Base-by-base conservation (phyloP, 2,329 filamentous ascomycete genomes). In the Trichophyton mentagrophytes region DNA sequence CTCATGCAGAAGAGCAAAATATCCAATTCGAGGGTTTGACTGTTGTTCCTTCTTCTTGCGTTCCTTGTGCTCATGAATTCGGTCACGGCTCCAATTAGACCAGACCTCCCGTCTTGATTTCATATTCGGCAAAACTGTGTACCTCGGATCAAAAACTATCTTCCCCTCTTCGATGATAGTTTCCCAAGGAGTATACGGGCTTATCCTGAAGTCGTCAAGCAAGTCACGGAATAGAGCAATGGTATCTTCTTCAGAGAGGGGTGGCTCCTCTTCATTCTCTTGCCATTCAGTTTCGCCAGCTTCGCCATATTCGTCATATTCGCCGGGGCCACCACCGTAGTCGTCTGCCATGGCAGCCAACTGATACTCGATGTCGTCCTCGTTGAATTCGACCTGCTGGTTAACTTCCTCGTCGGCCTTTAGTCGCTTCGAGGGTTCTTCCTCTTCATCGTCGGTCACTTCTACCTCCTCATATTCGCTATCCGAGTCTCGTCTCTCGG, bases 351-450 rank as follows among this genome's bases (percentile, higher is more conserved):
- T 95, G 27, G 88, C 86, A 59, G 89, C 88, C 11, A 99, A 79
- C 69, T 99, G 93, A 70, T 86, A 91, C 40, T 89, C 91, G 67
- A 99, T 95, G 69, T 99, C 93, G 59, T 91, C 92, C 72, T 97
- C 93, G 61, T 88, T 89, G 68, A 96, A 95, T 68, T 96, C 92
- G 6, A 93, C 75, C 1, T 79, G 76, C 53, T 76, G 73, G 11
- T 80, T 74, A 11, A 75, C 67, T 65, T 62, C 78, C 62, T 73
- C 76, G 63, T 78, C 83, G 40, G 77, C 84, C 69, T 71, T 79
- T 69, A 70, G 76, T 61, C 72, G 79, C 73, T 78, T 83, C 61
- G 70, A 75, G 65, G 73, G 71, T 72, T 79, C 77, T 67, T 81
- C 67, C 11, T 74, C 74, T 64, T 80, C 77, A 58, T 78, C 77